Evolutionary conservation across 257 asterid genomes (phyloP).

Genomic region (Thymus quinquecostatus): DNA sequence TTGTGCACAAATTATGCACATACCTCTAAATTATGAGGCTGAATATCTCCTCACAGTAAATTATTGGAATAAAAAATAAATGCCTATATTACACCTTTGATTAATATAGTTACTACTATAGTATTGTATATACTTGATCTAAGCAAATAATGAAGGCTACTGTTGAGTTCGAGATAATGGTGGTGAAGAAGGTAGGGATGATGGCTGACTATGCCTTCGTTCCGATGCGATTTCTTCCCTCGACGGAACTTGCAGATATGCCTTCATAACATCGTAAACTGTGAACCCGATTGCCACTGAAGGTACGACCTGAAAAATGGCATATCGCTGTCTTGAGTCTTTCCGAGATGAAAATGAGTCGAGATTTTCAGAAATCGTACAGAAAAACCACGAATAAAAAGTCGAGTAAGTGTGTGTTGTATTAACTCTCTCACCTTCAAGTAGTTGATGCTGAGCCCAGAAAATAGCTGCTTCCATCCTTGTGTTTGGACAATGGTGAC

Average conservation of each 20-base stretch:
- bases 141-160: slow-evolving; percentile 26
- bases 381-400: background rate
- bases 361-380: background rate
- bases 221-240: slow-evolving; percentile 58
- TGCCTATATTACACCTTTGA: slow-evolving; percentile 13
- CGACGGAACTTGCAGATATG: slow-evolving; percentile 76
- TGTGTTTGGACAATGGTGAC: slow-evolving; percentile 54
- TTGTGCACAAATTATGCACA: background rate
- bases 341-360: slow-evolving; percentile 16
- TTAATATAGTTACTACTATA: background rate
- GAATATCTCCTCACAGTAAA: background rate
- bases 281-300: slow-evolving; percentile 97
- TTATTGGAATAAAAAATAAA: slow-evolving; percentile 18
- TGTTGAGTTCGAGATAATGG: slow-evolving; percentile 43
- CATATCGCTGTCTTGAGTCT: slow-evolving; percentile 7
- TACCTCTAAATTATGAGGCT: background rate
- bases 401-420: no score
- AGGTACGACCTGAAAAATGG: slow-evolving; percentile 73
- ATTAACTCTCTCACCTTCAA: slow-evolving; percentile 56
- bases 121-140: no score
- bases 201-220: slow-evolving; percentile 38
- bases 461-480: slow-evolving; percentile 91
- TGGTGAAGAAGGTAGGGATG: slow-evolving; percentile 48
- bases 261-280: slow-evolving; percentile 77
- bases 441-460: slow-evolving; percentile 97